These are phyloP conservation scores for Fomitopsis serialis DNA, from an alignment of 768 basidiomycete species.

Conservation along the genomic window DNA sequence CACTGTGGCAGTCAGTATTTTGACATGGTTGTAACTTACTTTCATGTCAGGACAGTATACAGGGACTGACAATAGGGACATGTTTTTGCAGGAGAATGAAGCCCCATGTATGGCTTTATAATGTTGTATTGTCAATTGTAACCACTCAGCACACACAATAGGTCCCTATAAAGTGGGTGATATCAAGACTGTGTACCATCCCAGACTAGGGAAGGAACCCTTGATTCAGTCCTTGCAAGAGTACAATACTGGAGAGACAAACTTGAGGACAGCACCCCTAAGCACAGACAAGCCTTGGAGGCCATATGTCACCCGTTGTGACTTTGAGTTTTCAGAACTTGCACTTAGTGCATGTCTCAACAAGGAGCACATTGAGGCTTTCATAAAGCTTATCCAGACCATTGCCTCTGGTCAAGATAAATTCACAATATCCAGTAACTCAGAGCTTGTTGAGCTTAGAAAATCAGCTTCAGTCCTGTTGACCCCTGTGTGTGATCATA, in stretches of 20 bases:
- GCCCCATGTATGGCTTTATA: too few species aligned
- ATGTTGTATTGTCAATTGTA: not conserved
- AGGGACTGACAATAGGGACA: too few species aligned
- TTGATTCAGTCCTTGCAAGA: not conserved
- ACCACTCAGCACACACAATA: too few species aligned
- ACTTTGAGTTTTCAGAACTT: conserved; percentile 14
- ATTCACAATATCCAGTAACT: conserved; percentile 1
- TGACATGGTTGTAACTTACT: too few species aligned
- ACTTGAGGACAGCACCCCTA: not conserved
- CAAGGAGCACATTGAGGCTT: not conserved
- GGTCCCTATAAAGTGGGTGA: not conserved
- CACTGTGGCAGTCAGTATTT: too few species aligned
- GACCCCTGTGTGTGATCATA: conserved; percentile 7
- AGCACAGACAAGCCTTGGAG: not conserved
- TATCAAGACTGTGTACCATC: not conserved
- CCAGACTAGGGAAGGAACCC: not conserved
- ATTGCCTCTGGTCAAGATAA: not conserved
- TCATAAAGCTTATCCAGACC: conserved; percentile 3
- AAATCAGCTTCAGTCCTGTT: not conserved
- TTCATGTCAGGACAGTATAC: too few species aligned
- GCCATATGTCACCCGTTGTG: not conserved
- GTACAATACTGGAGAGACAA: not conserved
- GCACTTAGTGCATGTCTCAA: not conserved
- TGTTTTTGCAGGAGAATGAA: too few species aligned
- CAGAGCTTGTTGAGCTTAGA: conserved; percentile 5